phyloP scores from a whole-genome alignment of 2,329 filamentous ascomycete species.

The Alternaria rosae region DNA sequence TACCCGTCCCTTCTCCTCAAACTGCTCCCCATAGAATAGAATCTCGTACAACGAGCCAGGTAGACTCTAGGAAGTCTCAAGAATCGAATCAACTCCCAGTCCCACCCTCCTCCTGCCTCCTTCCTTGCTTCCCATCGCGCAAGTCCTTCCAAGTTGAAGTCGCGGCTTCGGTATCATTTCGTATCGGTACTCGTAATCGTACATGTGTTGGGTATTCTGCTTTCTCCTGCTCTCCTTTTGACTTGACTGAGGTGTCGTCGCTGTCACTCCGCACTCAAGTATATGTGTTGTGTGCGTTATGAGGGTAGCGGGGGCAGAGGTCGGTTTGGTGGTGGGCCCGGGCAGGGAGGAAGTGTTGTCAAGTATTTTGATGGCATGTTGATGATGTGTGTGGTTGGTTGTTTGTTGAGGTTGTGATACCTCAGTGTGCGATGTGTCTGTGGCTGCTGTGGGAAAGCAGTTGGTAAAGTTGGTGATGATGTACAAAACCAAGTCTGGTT shows the following conservation, averaged over 20 bases:
- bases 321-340: slow-evolving; percentile 3
- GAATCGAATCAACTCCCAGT: neutral
- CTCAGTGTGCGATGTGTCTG: neutral
- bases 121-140: neutral
- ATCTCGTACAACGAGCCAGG: neutral
- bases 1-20: neutral
- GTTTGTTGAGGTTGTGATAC: neutral
- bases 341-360: neutral
- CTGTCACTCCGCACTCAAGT: neutral
- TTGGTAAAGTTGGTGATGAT: neutral
- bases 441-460: neutral
- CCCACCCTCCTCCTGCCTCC: neutral
- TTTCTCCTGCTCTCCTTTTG: neutral
- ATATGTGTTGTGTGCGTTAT: neutral
- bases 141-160: neutral
- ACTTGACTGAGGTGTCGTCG: no score
- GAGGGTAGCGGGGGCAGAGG: neutral
- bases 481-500: neutral
- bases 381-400: neutral
- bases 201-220: slow-evolving; percentile 1
- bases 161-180: neutral
- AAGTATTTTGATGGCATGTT: slow-evolving; percentile 3
- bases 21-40: neutral
- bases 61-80: neutral
- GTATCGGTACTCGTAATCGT: neutral